Evolutionary conservation across 495 filamentous ascomycete genomes (phyloP).

Genomic region (Penicillium canescens): DNA sequence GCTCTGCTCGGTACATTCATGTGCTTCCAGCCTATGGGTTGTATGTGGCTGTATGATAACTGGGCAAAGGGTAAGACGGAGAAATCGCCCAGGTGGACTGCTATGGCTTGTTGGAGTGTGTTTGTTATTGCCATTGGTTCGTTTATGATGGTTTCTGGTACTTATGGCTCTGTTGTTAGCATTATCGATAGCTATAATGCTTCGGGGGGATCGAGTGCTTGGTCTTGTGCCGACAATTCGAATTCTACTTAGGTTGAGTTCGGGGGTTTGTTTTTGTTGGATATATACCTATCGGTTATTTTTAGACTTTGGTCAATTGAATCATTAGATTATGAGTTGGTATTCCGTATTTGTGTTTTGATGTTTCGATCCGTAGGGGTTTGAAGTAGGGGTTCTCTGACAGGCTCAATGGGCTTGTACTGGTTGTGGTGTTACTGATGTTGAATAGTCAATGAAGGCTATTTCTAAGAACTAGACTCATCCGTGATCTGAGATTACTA

Average conservation of each 20-base stretch:
- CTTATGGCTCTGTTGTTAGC: slow-evolving; percentile 56
- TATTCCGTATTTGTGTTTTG: no score
- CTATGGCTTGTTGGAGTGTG: slow-evolving; percentile 29
- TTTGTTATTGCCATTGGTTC: slow-evolving; percentile 39
- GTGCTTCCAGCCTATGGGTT: slow-evolving; percentile 46
- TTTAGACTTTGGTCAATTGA: no score
- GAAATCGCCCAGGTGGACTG: slow-evolving; percentile 21
- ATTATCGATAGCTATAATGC: slow-evolving; percentile 50
- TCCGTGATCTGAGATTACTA: no score
- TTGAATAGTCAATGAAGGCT: no score
- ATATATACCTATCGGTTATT: not conserved
- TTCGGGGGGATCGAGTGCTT: slow-evolving; percentile 26
- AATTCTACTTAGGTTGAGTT: slow-evolving; percentile 16
- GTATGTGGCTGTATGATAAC: slow-evolving; percentile 50
- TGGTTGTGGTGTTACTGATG: no score
- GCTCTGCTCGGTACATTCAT: slow-evolving; percentile 54
- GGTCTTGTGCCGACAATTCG: slow-evolving; percentile 40
- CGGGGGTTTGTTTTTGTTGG: not conserved
- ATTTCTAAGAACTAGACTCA: no score
- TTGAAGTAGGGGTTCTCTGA: no score
- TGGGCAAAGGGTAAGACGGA: slow-evolving; percentile 43
- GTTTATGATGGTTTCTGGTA: slow-evolving; percentile 55
- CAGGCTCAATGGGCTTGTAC: no score
- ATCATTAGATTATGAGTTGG: no score
- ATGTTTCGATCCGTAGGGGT: no score